Conservation (phyloP, 345 rosid species). For the Carallia brachiata region DNA sequence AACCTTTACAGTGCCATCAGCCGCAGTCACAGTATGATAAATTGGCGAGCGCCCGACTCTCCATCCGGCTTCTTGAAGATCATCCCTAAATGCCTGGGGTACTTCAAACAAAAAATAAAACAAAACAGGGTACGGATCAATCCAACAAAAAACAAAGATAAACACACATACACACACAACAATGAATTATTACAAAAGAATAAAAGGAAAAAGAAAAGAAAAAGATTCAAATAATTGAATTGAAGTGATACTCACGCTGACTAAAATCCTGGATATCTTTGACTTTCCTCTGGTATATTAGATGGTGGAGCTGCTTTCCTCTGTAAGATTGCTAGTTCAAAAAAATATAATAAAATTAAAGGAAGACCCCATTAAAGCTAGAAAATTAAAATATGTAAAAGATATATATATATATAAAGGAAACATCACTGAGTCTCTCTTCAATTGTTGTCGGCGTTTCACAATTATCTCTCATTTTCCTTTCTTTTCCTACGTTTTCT, state of each 20-base stretch:
- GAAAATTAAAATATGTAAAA: neutral
- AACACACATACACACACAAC: neutral
- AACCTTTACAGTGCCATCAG: conserved; percentile 97
- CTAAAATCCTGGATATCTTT: conserved; percentile 73
- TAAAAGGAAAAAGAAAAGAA: neutral
- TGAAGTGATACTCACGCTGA: conserved; percentile 53
- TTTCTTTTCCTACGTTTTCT: conserved; percentile 3
- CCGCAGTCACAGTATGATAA: conserved; percentile 63
- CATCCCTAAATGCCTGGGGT: conserved; percentile 78
- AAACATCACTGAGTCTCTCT: neutral
- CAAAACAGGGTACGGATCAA: neutral
- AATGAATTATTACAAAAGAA: conserved; percentile 3
- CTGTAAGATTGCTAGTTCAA: conserved; percentile 63
- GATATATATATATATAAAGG: too few species aligned
- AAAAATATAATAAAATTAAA: neutral
- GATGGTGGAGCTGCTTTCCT: conserved; percentile 93
- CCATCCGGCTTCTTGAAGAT: conserved; percentile 82
- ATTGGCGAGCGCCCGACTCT: conserved; percentile 78
- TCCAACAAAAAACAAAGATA: neutral
- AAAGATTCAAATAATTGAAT: neutral
- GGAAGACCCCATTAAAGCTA: neutral
- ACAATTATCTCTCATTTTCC: neutral
- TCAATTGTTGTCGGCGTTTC: neutral
- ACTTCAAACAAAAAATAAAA: conserved; percentile 27
- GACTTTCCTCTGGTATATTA: conserved; percentile 76